These are phyloP conservation scores for Mycena epipterygia DNA, from an alignment of 768 basidiomycete species.

Conservation along the genomic window DNA sequence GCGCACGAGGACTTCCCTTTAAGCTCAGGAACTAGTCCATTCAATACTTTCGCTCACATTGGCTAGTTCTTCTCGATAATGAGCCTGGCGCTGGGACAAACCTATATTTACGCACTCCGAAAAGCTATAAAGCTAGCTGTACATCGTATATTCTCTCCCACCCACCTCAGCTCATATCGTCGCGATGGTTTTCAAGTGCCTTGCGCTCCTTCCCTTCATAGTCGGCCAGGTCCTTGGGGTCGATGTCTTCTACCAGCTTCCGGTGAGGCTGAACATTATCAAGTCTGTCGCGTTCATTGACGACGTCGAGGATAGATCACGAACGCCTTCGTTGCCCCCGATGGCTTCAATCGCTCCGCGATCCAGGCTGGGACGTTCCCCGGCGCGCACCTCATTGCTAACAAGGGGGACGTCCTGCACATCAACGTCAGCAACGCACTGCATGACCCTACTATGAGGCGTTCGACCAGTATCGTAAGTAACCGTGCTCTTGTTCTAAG, in stretches of 20 bases:
- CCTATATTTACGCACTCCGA: too few relatives aligned
- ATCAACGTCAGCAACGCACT: conserved; percentile 50
- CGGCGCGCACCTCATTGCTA: conserved; percentile 55
- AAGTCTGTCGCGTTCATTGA: not conserved
- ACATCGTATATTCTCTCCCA: too few relatives aligned
- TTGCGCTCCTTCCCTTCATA: conserved; percentile 47
- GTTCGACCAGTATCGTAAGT: conserved; percentile 10
- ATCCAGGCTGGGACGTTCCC: conserved; percentile 57
- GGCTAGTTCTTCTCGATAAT: not conserved
- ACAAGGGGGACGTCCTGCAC: conserved; percentile 52
- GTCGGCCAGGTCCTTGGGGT: too few relatives aligned
- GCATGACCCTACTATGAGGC: conserved; percentile 50
- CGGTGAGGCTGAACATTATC: too few relatives aligned
- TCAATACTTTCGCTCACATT: too few relatives aligned
- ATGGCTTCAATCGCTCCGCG: conserved; percentile 54
- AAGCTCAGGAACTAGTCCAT: not conserved
- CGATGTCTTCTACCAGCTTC: too few relatives aligned
- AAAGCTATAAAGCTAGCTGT: too few relatives aligned
- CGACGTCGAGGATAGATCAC: conserved; percentile 1
- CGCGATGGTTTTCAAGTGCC: not conserved
- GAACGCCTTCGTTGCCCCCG: conserved; percentile 58
- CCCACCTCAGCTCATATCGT: too few relatives aligned
- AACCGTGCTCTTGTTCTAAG: not conserved
- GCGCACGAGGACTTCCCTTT: too few relatives aligned
- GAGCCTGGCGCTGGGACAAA: too few relatives aligned